phyloP scores from a whole-genome alignment of 164 flowering plant species.

The Tetracentron sinense region DNA sequence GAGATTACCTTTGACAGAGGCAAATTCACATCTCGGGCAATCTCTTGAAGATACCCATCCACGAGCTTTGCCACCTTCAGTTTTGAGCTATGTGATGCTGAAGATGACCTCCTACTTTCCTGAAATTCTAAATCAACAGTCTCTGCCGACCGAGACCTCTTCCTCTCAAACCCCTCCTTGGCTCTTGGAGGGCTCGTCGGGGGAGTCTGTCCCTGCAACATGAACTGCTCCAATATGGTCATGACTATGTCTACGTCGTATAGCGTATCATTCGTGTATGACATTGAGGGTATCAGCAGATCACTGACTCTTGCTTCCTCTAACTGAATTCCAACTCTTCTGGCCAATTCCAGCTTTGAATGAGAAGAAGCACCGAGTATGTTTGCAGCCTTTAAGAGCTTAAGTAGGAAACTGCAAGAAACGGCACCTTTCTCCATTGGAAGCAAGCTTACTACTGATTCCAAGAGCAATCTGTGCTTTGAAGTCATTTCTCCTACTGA shows the following conservation, averaged over 20 bases:
- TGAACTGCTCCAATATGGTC: conserved; percentile 76
- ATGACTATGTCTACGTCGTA: conserved; percentile 78
- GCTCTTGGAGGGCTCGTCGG: conserved; percentile 69
- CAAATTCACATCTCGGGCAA: conserved; percentile 68
- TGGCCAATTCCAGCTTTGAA: conserved; percentile 70
- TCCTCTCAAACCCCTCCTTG: conserved; percentile 46
- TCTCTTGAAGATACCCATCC: conserved; percentile 77
- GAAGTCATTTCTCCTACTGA: conserved; percentile 34
- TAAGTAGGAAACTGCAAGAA: conserved; percentile 72
- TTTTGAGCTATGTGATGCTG: conserved; percentile 83
- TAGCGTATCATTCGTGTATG: conserved; percentile 33
- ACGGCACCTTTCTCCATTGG: conserved; percentile 79
- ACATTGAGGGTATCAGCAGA: conserved; percentile 66
- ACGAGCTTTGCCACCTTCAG: conserved; percentile 87
- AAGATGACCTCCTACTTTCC: conserved; percentile 79
- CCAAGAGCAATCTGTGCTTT: conserved; percentile 63
- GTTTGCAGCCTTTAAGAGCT: conserved; percentile 75
- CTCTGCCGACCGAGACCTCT: conserved; percentile 83
- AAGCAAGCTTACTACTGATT: conserved; percentile 75
- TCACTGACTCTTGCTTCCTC: conserved; percentile 83
- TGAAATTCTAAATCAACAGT: conserved; percentile 63
- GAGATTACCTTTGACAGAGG: conserved; percentile 66
- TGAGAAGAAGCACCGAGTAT: conserved; percentile 67
- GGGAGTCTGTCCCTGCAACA: conserved; percentile 82
- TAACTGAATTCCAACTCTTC: conserved; percentile 74